Evolutionary conservation across 768 basidiomycete genomes (phyloP).

Genomic region (Obba rivulosa): DNA sequence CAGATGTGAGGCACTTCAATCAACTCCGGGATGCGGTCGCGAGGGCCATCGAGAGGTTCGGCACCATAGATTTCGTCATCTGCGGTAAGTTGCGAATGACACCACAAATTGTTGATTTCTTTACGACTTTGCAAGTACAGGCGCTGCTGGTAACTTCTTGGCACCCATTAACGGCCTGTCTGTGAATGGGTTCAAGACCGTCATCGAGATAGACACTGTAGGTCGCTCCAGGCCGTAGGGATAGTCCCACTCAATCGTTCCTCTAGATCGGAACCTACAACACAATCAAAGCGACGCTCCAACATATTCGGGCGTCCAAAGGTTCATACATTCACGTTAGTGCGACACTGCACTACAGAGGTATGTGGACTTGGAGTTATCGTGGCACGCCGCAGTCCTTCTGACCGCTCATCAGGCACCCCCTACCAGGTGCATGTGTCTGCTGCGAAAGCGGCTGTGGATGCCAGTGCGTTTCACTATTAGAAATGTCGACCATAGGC

Average conservation of each 20-base stretch:
- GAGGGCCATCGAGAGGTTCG: conserved; percentile 69
- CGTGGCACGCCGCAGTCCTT: neutral
- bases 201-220: conserved; percentile 91
- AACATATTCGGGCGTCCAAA: conserved; percentile 59
- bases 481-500: neutral
- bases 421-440: conserved; percentile 92
- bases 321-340: conserved; percentile 90
- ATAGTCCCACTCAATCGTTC: neutral
- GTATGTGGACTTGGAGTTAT: conserved; percentile 32
- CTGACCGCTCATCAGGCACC: conserved; percentile 40
- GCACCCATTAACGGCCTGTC: conserved; percentile 80
- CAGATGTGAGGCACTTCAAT: conserved; percentile 78
- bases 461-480: conserved; percentile 44
- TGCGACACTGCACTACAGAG: conserved; percentile 81
- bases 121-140: conserved; percentile 30
- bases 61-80: conserved; percentile 91
- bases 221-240: conserved; percentile 9
- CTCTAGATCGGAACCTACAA: conserved; percentile 84
- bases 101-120: neutral
- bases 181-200: conserved; percentile 87
- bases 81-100: conserved; percentile 52
- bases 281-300: conserved; percentile 89
- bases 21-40: conserved; percentile 71
- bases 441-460: conserved; percentile 91
- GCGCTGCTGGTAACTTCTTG: conserved; percentile 95